A percentile compares a stretch with the other conserved stretches of the same genome.
phyloP scores from a whole-genome alignment of 2,329 filamentous ascomycete genomes.

The Camptophora hylomeconis region DNA sequence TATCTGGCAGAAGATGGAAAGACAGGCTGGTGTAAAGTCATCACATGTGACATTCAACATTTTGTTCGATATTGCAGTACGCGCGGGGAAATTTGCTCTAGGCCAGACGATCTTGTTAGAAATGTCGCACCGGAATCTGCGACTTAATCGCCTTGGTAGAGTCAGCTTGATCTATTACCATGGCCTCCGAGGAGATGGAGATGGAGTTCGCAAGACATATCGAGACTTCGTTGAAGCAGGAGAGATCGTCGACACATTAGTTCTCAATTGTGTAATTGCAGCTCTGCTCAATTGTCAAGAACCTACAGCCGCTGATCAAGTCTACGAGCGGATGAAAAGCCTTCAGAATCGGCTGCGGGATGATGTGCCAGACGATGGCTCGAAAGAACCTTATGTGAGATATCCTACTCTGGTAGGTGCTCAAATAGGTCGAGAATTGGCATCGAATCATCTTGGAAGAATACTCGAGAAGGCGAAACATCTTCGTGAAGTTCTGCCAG shows the following conservation, averaged over 20 bases:
- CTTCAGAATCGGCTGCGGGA: conserved; percentile 31
- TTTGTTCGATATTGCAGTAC: conserved; percentile 76
- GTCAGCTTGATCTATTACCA: conserved; percentile 74
- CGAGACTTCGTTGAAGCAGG: conserved; percentile 69
- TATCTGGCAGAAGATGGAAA: conserved; percentile 86
- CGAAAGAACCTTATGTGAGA: conserved; percentile 11
- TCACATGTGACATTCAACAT: conserved; percentile 85
- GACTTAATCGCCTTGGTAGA: conserved; percentile 66
- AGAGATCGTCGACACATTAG: conserved; percentile 76
- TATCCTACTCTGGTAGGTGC: conserved; percentile 23
- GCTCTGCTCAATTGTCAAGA: conserved; percentile 68
- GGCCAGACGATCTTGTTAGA: conserved; percentile 77
- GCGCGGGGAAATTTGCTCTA: conserved; percentile 68
- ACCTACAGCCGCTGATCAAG: conserved; percentile 58
- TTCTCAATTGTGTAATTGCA: conserved; percentile 75
- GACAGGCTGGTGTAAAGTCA: conserved; percentile 47
- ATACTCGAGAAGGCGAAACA: conserved; percentile 33
- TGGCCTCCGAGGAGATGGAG: conserved; percentile 60
- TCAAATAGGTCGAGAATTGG: conserved; percentile 28
- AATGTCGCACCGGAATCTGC: conserved; percentile 56
- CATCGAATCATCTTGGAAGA: conserved; percentile 30
- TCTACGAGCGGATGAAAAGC: conserved; percentile 74
- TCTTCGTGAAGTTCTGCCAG: conserved; percentile 36
- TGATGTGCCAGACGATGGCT: conserved; percentile 22
- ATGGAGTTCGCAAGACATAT: conserved; percentile 65